Conservation (phyloP, 2,329 filamentous ascomycete genomes). For the Penicillium sp. region DNA sequence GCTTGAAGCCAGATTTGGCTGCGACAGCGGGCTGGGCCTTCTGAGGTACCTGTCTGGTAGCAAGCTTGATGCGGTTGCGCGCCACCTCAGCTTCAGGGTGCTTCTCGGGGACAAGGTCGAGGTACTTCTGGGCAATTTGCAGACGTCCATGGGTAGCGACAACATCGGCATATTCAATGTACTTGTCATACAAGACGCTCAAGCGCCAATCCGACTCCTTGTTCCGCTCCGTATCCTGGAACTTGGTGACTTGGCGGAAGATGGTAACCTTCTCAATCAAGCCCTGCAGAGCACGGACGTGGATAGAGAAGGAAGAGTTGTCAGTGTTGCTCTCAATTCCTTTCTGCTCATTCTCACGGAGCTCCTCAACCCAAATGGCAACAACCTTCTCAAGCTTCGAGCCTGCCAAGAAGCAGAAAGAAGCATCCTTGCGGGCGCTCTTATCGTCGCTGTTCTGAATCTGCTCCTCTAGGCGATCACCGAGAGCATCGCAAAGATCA, state of each 20-base stretch:
- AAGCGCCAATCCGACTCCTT: constrained; percentile 85
- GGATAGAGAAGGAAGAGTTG: constrained; percentile 86
- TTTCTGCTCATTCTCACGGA: constrained; percentile 78
- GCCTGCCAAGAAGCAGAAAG: constrained; percentile 93
- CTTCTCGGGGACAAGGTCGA: constrained; percentile 77
- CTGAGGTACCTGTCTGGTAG: constrained; percentile 65
- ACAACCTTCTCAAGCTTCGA: constrained; percentile 98
- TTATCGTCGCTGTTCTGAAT: constrained; percentile 56
- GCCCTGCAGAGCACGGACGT: constrained; percentile 81
- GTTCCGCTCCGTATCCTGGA: constrained; percentile 72
- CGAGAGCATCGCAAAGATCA: constrained; percentile 90
- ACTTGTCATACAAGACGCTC: constrained; percentile 83
- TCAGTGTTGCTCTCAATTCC: constrained; percentile 67
- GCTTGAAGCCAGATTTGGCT: constrained; percentile 47
- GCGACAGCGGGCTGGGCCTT: constrained; percentile 43
- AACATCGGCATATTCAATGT: constrained; percentile 95
- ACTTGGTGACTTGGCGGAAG: constrained; percentile 91
- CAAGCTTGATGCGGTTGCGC: constrained; percentile 78
- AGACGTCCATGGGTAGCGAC: constrained; percentile 87
- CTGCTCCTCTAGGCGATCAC: constrained; percentile 80
- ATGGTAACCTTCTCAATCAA: constrained; percentile 98
- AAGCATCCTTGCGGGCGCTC: constrained; percentile 75
- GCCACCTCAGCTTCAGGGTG: constrained; percentile 88
- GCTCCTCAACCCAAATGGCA: constrained; percentile 85
- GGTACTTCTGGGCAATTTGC: constrained; percentile 82